Conservation (phyloP, 345 rosid genomes). For the Eucalyptus tenuipes region DNA sequence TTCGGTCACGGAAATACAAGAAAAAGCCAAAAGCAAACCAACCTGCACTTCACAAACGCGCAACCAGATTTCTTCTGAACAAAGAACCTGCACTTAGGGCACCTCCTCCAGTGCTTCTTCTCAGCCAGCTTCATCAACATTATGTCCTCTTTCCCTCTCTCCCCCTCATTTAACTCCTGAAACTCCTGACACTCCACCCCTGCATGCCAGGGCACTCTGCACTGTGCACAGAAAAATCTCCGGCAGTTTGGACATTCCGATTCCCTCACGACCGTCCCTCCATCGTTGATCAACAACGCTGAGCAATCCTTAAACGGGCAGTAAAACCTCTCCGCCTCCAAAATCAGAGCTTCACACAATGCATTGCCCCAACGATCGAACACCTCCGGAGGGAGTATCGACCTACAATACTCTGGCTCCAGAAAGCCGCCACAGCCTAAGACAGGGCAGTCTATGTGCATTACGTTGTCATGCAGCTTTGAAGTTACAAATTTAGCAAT, state of each 20-base stretch:
- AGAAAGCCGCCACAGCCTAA: conserved; percentile 12
- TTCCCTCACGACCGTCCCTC: not conserved
- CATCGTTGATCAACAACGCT: conserved; percentile 21
- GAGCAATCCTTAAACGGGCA: conserved; percentile 54
- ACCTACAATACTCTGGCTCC: conserved; percentile 23
- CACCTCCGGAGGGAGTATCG: conserved; percentile 22
- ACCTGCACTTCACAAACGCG: not conserved
- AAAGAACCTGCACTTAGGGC: conserved; percentile 25
- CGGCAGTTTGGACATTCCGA: conserved; percentile 24
- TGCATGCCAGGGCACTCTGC: conserved; percentile 44
- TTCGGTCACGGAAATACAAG: not conserved
- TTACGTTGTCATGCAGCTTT: conserved; percentile 25
- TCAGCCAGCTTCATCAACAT: conserved; percentile 6
- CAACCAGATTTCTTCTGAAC: conserved; percentile 38
- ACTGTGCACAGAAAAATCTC: conserved; percentile 29
- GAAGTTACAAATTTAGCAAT: conserved; percentile 28
- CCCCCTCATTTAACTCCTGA: conserved; percentile 21
- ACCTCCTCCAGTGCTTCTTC: conserved; percentile 25
- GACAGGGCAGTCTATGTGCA: conserved; percentile 17
- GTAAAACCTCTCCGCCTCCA: conserved; percentile 16
- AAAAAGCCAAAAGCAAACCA: not conserved
- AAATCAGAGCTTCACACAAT: conserved; percentile 32
- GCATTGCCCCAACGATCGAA: conserved; percentile 38
- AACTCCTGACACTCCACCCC: conserved; percentile 17
- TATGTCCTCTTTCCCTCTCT: conserved; percentile 24